Evolutionary conservation across 2,329 filamentous ascomycete genomes (phyloP), one percentile per base, ranked within the genome.

Genomic region (Penicillium fuscoglaucum): DNA sequence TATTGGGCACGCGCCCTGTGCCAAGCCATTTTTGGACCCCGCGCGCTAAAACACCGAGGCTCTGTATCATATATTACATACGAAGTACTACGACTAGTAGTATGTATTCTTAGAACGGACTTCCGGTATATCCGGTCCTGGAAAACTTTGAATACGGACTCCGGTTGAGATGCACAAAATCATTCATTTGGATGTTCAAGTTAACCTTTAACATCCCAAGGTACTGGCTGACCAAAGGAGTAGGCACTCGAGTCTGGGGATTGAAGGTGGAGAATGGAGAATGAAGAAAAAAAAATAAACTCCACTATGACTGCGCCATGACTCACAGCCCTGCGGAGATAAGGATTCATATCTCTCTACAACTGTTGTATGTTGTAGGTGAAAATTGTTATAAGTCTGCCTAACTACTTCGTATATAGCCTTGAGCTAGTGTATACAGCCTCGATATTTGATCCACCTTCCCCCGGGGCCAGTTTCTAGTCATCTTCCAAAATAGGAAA

Each of bases 11-110:
- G 61, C 63, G 64, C 64, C 61, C 50, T 60, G 43, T 28, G 61
- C 61, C 64, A 65, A 66, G 64, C 52, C 61, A 51, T 39, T 66
- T 60, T 63, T 31, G 58, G 65, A 63, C 63, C 63, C 65, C 62
- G 63, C 65, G 65, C 64, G 54, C 54, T 57, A 57, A 57, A 51
- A 44, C 17, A 45, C 54, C 31, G 44, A 58, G 55, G 55, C 55
- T 57, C 43, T 52, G 39, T 53, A 33, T 37, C 41, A 47, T 41
- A 29, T 54, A 12, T 31, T 31, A 26, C 26, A 26, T 26, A 26
- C 26, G 4, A 5, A 5, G 26, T 26, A 26, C 26, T 26, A 4
- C 26, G 1, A 29, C 28, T 29, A 28, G 9, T 57, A 43, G 6
- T 6, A 13, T 6, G 5, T 33, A 33, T 55, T 50, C 39, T 44